phyloP scores from a whole-genome alignment of 352 stramenopile species.

The Globisporangium lucens region DNA sequence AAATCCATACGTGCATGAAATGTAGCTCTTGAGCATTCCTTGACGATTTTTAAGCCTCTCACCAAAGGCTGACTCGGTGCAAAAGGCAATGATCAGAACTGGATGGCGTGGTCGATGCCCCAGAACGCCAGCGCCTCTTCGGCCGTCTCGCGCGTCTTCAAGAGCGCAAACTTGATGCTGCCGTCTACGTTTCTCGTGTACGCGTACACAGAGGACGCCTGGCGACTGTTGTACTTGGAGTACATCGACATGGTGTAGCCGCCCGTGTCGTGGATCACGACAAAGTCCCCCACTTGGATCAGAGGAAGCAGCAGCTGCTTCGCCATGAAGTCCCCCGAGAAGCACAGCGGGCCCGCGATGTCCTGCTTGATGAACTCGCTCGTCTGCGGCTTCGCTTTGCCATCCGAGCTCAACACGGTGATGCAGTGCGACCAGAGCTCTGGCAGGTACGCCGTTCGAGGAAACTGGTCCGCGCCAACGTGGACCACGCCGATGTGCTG shows the following conservation, averaged over 20 bases:
- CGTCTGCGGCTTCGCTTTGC: constrained; percentile 35
- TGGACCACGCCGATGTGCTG: constrained; percentile 86
- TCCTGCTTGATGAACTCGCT: constrained; percentile 63
- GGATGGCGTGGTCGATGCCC: constrained; percentile 48
- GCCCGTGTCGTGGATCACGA: constrained; percentile 87
- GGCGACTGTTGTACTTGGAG: constrained; percentile 87
- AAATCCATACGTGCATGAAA: constrained; percentile 1
- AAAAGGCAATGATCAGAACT: constrained; percentile 19
- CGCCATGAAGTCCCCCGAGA: constrained; percentile 89
- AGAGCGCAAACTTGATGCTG: constrained; percentile 44
- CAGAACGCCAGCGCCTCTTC: constrained; percentile 70
- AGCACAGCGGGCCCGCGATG: constrained; percentile 91
- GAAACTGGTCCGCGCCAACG: constrained; percentile 89
- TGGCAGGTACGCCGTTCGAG: constrained; percentile 85
- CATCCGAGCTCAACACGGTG: constrained; percentile 56
- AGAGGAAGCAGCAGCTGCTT: constrained; percentile 67
- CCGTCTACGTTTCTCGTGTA: constrained; percentile 29
- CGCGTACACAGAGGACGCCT: constrained; percentile 61
- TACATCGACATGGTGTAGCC: constrained; percentile 89
- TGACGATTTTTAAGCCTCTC: background rate
- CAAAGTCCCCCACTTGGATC: constrained; percentile 69
- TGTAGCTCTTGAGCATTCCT: background rate
- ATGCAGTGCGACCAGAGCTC: constrained; percentile 83
- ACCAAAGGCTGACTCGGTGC: background rate
- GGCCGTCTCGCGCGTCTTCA: constrained; percentile 66